Evolutionary conservation across 2,329 filamentous ascomycete species (phyloP), one percentile per base, ranked within the genome.

Genomic region (Chrysoporthe deuterocubensis): DNA sequence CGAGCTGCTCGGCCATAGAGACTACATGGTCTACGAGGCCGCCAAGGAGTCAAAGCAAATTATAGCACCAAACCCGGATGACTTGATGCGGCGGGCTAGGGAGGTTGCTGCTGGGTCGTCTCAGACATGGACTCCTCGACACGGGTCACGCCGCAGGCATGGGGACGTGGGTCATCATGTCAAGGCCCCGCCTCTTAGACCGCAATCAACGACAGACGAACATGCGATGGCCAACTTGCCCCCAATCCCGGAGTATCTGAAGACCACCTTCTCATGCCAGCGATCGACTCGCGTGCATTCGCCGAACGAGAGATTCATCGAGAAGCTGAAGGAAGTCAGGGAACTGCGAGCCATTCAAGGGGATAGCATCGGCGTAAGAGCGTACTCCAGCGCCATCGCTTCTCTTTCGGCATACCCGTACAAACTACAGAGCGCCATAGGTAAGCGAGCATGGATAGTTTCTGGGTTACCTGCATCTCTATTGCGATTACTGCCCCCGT

Each of bases 371-470:
- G 93, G 93, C 2, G 89, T 94, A 0, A 87, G 93, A 61, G 94
- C 95, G 0, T 98, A 98, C 76, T 94, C 92, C 42, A 94, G 91
- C 1, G 90, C 91, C 14, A 97, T 98, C 71, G 93, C 96, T 6
- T 82, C 92, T 0, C 78, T 99, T 21, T 88, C 92, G 3, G 92
- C 95, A 0, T 97, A 97, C 74, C 93, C 94, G 0, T 79, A 83
- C 71, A 67, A 62, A 4, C 70, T 88, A 16, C 76, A 79, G 32
- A 78, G 76, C 14, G 70, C 79, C 21, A 73, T 77, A 72, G 83
- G 84, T 84, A 74, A 76, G 77, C 59, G 40, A n/a, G 32, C 14
- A 37, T 18, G 9, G 11, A 4, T 9, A 37, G 26, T 74, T 77
- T 40, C n/a, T 18, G 37, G 9, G 18, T 1, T 13, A 18, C n/a